Percentiles rank a stretch among this genome's conserved stretches.
phyloP scores from a whole-genome alignment of 805 yeast species.

The Yarrowia porcina region DNA sequence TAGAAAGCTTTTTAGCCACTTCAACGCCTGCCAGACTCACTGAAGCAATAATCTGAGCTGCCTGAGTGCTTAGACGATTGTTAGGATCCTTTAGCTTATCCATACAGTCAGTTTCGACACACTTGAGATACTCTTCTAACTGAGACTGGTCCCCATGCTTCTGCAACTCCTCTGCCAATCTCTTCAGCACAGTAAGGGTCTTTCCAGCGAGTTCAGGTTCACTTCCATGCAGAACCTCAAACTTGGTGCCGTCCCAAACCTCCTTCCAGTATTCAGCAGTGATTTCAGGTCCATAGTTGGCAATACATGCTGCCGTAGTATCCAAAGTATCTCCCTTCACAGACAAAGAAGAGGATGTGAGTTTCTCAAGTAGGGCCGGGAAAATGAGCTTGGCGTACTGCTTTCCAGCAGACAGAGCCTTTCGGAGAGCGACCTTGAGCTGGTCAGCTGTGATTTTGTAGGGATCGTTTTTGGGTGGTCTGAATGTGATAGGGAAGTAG shows the following conservation, averaged over 20 bases:
- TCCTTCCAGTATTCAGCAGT: slow-evolving; percentile 63
- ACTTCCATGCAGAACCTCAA: slow-evolving; percentile 83
- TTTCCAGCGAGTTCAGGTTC: slow-evolving; percentile 43
- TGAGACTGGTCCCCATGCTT: slow-evolving; percentile 35
- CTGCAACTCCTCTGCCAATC: slow-evolving; percentile 44
- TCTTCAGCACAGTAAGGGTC: slow-evolving; percentile 46
- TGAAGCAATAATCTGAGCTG: slow-evolving; percentile 57
- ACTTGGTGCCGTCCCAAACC: slow-evolving; percentile 85
- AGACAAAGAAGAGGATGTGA: slow-evolving; percentile 32
- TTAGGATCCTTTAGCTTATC: slow-evolving; percentile 50
- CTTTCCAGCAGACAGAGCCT: slow-evolving; percentile 59
- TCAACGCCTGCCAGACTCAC: slow-evolving; percentile 48
- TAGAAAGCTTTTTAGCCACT: slow-evolving; percentile 44
- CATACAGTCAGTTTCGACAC: slow-evolving; percentile 44
- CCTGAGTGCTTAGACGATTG: slow-evolving; percentile 57
- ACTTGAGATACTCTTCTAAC: slow-evolving; percentile 41
- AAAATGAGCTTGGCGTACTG: slow-evolving; percentile 68
- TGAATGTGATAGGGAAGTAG: slow-evolving; percentile 93
- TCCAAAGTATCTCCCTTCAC: slow-evolving; percentile 65
- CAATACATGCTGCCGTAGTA: slow-evolving; percentile 58
- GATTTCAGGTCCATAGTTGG: slow-evolving; percentile 48
- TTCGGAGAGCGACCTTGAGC: slow-evolving; percentile 59
- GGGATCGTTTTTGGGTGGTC: slow-evolving; percentile 85
- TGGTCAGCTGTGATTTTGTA: slow-evolving; percentile 75
- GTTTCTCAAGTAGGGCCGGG: slow-evolving; percentile 60